A percentile compares a stretch with the other conserved stretches of the same genome.
phyloP scores from a whole-genome alignment of 306 rosid genomes.

The Amphicarpaea edgeworthii region DNA sequence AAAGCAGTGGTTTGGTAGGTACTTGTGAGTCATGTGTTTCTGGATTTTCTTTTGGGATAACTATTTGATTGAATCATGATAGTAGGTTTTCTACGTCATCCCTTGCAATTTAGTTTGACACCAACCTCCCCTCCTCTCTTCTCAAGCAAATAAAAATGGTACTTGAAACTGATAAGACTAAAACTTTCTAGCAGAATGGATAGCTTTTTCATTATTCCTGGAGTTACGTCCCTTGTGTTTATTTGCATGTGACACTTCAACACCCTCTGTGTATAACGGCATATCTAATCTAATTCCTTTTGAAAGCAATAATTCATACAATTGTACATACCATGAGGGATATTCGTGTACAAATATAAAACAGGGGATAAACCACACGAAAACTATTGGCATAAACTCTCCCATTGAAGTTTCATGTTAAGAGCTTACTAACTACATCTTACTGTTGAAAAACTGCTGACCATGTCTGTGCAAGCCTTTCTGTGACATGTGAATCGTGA shows the following conservation, averaged over 20 bases:
- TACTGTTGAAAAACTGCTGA: slow-evolving; percentile 5
- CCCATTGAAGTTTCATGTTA: neutral
- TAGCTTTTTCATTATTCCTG: slow-evolving; percentile 2
- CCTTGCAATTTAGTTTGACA: slow-evolving; percentile 23
- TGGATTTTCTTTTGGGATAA: slow-evolving; percentile 27
- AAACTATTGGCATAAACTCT: neutral
- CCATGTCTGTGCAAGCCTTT: slow-evolving; percentile 7
- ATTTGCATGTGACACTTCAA: slow-evolving; percentile 2
- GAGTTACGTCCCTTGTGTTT: slow-evolving; percentile 2
- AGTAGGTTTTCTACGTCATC: neutral
- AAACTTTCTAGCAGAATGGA: neutral
- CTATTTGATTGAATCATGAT: neutral
- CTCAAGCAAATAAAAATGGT: neutral
- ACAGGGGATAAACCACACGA: neutral
- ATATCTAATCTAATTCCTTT: slow-evolving; percentile 1
- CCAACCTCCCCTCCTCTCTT: neutral
- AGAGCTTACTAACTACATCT: slow-evolving; percentile 13
- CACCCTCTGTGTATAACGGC: neutral
- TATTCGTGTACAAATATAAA: slow-evolving; percentile 11
- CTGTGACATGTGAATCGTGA: slow-evolving; percentile 23
- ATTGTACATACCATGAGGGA: neutral
- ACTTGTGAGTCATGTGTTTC: slow-evolving; percentile 18
- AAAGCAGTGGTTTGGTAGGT: slow-evolving; percentile 1
- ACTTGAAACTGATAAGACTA: slow-evolving; percentile 1
- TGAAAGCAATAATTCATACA: neutral